These are phyloP conservation scores for Thoreauomyces humboldtii DNA, from an alignment of 192 early-diverging fungal species.

Conservation along the genomic window DNA sequence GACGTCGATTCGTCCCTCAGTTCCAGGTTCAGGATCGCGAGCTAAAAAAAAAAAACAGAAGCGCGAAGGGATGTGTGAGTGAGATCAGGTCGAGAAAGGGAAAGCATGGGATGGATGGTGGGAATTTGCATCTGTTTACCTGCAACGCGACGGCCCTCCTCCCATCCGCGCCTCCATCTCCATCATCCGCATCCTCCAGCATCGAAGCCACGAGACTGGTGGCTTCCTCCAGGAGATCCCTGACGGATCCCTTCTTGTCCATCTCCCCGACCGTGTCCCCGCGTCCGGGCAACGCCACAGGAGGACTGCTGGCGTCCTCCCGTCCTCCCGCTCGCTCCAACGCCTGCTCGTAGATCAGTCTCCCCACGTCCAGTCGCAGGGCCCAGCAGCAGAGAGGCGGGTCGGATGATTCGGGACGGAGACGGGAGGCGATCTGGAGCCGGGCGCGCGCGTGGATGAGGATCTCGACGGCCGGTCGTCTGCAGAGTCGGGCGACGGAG, in stretches of 20 bases:
- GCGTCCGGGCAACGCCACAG: slow-evolving; percentile 24
- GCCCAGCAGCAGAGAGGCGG: too few relatives aligned
- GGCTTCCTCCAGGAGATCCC: slow-evolving; percentile 30
- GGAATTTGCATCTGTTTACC: neutral
- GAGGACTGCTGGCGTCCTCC: slow-evolving; percentile 26
- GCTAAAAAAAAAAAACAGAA: slow-evolving; percentile 2
- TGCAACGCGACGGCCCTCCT: slow-evolving; percentile 23
- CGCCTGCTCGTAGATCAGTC: slow-evolving; percentile 13
- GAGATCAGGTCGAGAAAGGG: neutral
- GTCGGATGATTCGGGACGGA: too few relatives aligned
- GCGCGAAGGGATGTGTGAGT: neutral
- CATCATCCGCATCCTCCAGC: neutral
- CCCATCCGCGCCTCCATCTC: neutral
- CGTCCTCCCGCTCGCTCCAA: slow-evolving; percentile 29
- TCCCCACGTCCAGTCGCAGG: too few relatives aligned
- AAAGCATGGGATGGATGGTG: neutral
- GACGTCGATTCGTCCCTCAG: slow-evolving; percentile 16
- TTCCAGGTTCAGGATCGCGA: slow-evolving; percentile 28
- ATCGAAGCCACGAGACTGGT: slow-evolving; percentile 5
- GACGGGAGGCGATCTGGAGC: neutral
- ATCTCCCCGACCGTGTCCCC: neutral
- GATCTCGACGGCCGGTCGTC: neutral
- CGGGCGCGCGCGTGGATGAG: neutral
- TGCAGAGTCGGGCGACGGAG: too few relatives aligned
- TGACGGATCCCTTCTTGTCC: neutral